Base-by-base conservation (phyloP, 495 filamentous ascomycete genomes). In the Penicillium waksmanii region DNA sequence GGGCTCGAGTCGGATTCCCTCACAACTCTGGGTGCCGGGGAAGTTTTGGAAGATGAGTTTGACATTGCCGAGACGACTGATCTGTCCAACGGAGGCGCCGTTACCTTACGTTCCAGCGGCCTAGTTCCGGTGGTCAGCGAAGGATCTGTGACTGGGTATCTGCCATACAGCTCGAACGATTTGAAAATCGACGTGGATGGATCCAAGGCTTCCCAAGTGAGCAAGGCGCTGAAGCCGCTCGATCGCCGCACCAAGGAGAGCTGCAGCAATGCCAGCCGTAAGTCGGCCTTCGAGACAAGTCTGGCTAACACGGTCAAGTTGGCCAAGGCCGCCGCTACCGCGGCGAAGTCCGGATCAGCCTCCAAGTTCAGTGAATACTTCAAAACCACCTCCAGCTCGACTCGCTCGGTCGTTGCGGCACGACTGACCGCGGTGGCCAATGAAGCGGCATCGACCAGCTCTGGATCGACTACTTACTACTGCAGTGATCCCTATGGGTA, bases 301-400 rank as follows among this genome's bases (percentile, higher is more conserved):
- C 71, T 87, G 23, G 59, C 59, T 58, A 82, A 81, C 69, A 80
- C 83, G 59, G 74, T 77, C 0, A 66, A 69, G 0, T 67, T 87
- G 21, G 82, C 85, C 40, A 75, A 69, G 11, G 72, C 75, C n/a
- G 85, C 86, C 11, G 76, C 80, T n/a, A 64, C 65, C 3, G 84
- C 84, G 4, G 84, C 86, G 0, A 54, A 64, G 1, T 73, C 72
- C 2, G 85, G 83, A 17, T 71, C 71, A 1, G 72, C 80, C 17
- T 56, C 76, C 53, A 84, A 83, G 65, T 78, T 88, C 66, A 66
- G 56, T 11, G 84, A 86, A 58, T 87, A 86, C 71, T 89, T 87
- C 81, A 87, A 83, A 72, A 82, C 81, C 5, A 82, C 77, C n/a
- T 56, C 68, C 18, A 66, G 62, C 33, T 63, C 72, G 1, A 72